phyloP scores from a whole-genome alignment of 352 stramenopile genomes.

The Elongisporangium undulatum region DNA sequence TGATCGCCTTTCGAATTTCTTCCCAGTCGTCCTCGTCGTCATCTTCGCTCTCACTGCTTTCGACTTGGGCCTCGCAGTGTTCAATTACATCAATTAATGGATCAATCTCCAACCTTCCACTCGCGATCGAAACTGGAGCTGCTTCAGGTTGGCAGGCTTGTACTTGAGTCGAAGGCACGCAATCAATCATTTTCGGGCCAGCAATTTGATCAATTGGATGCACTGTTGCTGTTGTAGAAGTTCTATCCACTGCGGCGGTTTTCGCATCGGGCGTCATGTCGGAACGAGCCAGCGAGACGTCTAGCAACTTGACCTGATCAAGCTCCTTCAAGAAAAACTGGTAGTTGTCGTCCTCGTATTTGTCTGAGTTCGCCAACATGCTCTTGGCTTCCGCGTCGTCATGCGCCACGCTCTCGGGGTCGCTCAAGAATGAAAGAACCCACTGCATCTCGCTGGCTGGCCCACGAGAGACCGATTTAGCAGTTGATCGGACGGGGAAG shows the following conservation, averaged over 20 bases:
- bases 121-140: neutral
- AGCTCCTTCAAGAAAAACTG: slow-evolving; percentile 64
- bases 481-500: slow-evolving; percentile 1
- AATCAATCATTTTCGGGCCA: neutral
- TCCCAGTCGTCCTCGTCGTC: slow-evolving; percentile 33
- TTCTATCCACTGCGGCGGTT: neutral
- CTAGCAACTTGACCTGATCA: slow-evolving; percentile 34
- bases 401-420: slow-evolving; percentile 38
- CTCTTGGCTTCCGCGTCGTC: slow-evolving; percentile 55
- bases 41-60: slow-evolving; percentile 4
- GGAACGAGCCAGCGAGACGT: neutral
- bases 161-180: neutral
- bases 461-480: neutral
- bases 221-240: neutral
- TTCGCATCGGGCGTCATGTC: neutral
- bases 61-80: neutral
- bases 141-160: neutral
- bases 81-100: neutral
- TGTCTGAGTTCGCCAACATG: slow-evolving; percentile 28
- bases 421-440: slow-evolving; percentile 56
- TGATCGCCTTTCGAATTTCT: slow-evolving; percentile 22
- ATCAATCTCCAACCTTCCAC: slow-evolving; percentile 2
- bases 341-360: slow-evolving; percentile 66
- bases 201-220: neutral
- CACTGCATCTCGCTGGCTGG: slow-evolving; percentile 62